Base-by-base conservation (phyloP, 2,329 filamentous ascomycete genomes). In the Fusarium sororula region DNA sequence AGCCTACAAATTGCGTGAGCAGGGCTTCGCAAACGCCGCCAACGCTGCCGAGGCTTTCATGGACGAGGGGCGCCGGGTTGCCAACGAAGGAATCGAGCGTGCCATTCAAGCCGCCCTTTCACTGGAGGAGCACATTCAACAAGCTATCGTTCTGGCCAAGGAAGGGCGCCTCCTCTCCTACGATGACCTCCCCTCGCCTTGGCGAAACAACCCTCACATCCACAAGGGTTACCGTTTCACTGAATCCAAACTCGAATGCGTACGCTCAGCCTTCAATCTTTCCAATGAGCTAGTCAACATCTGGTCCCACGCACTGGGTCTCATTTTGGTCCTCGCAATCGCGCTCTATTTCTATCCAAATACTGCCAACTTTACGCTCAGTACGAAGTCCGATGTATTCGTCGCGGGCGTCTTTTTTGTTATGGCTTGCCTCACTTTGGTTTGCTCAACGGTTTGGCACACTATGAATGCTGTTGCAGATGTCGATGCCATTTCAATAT, bases 281-380 rank as follows among this genome's bases (percentile, higher is more conserved):
- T 97, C 94, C 73, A 99, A 99, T 83, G 96, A 99, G 84, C 90
- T 93, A 45, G 92, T 98, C 85, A 99, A 99, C 84, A 99, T 99
- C 80, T 99, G 96, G 96, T 96, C 95, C 5, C 96, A 99, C 81
- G 90, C 93, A 18, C 88, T 99, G 37, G 96, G 96, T 24, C 88
- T 98, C n/a, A 80, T 98, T 38, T 87, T 98, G 71, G 93, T 99
- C 53, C 88, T 98, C 42, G 87, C 94, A 18, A 89, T 98, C 48
- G 96, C 96, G 64, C 96, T 99, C 77, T 98, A 98, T 85, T 97
- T 98, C 82, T 99, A 99, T 82, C 96, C 96, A 1, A 91, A 91
- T 56, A 95, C 93, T 74, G 88, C 91, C 79, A 96, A 97, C 81
- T 99, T 98, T 84, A 91, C 90, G 53, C 87, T 94, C 70, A 97